A percentile compares a stretch with the other conserved stretches of the same genome.
phyloP scores from a whole-genome alignment of 2,329 filamentous ascomycete genomes.

The Neoarthrinium moseri region DNA sequence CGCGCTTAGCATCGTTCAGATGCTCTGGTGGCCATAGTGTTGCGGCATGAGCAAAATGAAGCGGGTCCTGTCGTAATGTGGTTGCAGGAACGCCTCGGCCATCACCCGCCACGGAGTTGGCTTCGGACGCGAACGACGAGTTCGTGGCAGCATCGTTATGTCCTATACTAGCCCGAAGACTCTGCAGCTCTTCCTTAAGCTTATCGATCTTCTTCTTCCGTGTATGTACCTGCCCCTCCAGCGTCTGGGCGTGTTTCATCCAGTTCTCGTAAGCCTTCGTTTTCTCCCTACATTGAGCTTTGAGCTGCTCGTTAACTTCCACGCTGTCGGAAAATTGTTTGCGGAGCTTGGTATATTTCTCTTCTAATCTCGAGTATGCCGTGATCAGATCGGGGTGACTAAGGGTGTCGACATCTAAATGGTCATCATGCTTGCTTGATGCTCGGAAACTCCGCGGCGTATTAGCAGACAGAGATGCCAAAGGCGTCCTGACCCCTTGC shows the following conservation, averaged over 20 bases:
- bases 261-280: slow-evolving; percentile 43
- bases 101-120: slow-evolving; percentile 4
- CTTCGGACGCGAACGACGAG: slow-evolving; percentile 22
- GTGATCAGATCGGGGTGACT: slow-evolving; percentile 20
- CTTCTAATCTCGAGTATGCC: slow-evolving; percentile 36
- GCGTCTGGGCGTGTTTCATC: slow-evolving; percentile 40
- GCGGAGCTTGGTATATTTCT: slow-evolving; percentile 39
- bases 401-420: slow-evolving; percentile 15
- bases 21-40: background rate
- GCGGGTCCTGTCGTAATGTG: background rate
- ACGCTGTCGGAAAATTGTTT: slow-evolving; percentile 21
- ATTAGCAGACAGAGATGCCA: slow-evolving; percentile 24
- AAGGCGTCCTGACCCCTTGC: slow-evolving; percentile 19
- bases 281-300: slow-evolving; percentile 39
- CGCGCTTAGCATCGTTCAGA: background rate
- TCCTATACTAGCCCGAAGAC: slow-evolving; percentile 6
- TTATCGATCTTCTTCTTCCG: slow-evolving; percentile 36
- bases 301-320: slow-evolving; percentile 20
- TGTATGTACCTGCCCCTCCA: slow-evolving; percentile 32
- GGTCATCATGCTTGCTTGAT: slow-evolving; percentile 12
- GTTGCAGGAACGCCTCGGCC: background rate
- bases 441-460: slow-evolving; percentile 15
- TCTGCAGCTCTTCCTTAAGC: slow-evolving; percentile 38
- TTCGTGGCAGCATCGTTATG: slow-evolving; percentile 12
- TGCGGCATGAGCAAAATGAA: background rate